Conservation (phyloP, 441 rosid genomes). For the Raphanus hybrid region DNA sequence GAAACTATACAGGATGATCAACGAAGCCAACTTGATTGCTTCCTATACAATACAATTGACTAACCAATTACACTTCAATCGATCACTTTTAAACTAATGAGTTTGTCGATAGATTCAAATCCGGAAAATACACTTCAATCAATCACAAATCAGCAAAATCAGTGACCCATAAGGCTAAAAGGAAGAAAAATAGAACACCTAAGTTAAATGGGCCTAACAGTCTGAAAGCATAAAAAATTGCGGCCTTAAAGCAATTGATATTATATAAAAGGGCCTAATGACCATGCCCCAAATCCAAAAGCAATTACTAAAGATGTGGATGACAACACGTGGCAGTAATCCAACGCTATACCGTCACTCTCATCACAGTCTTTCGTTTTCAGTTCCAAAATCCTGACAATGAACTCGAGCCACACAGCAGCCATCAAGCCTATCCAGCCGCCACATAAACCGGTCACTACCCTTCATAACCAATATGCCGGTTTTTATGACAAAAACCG, state of each 20-base stretch:
- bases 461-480: not conserved
- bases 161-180: not conserved
- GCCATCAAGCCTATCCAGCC: not conserved
- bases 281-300: not conserved
- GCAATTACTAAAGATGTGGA: not conserved
- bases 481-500: not conserved
- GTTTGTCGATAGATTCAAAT: not conserved
- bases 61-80: too few relatives aligned
- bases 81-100: not conserved
- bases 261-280: not conserved
- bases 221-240: not conserved
- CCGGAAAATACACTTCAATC: not conserved
- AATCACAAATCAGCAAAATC: not conserved
- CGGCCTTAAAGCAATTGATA: not conserved
- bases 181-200: not conserved
- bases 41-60: too few relatives aligned
- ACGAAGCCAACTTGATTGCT: too few relatives aligned
- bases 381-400: not conserved
- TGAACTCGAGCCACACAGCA: not conserved
- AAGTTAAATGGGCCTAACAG: not conserved
- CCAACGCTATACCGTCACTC: not conserved
- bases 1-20: too few relatives aligned
- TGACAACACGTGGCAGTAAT: not conserved
- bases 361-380: not conserved
- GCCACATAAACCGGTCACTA: slow-evolving; percentile 1